A percentile compares a stretch with the other conserved stretches of the same genome.
Conservation (phyloP, 75 land plant genomes). For the Azolla pinnata region DNA sequence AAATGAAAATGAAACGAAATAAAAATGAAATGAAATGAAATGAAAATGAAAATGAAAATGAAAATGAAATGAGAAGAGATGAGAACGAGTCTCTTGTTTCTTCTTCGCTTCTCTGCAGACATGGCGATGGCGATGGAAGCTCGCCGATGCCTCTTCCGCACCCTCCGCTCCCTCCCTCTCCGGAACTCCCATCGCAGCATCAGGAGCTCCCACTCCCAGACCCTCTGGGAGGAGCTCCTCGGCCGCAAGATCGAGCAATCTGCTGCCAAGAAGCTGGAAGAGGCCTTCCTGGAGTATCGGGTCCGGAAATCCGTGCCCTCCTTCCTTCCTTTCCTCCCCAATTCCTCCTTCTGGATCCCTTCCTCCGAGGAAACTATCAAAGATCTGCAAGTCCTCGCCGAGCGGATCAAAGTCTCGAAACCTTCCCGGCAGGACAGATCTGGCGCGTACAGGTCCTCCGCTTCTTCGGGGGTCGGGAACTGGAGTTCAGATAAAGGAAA, state of each 20-base stretch:
- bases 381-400: not conserved
- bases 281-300: slow-evolving; percentile 6
- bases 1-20: too few relatives aligned
- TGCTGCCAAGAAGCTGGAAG: slow-evolving; percentile 2
- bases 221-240: slow-evolving; percentile 3
- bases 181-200: too few relatives aligned
- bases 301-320: slow-evolving; percentile 3
- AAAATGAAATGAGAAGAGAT: too few relatives aligned
- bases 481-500: not conserved
- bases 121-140: too few relatives aligned
- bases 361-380: slow-evolving; percentile 9
- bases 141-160: too few relatives aligned
- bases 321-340: slow-evolving; percentile 6
- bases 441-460: not conserved
- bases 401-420: not conserved
- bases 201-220: not conserved
- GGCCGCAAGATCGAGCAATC: slow-evolving; percentile 1
- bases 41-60: too few relatives aligned
- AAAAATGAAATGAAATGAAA: too few relatives aligned
- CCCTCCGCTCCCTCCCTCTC: too few relatives aligned
- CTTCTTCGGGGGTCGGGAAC: not conserved
- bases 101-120: too few relatives aligned
- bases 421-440: not conserved
- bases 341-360: slow-evolving; percentile 8
- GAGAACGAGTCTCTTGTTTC: too few relatives aligned